These are phyloP conservation scores for Durusdinium trenchii DNA, from an alignment of 73 alveolate genomes.

Conservation along the genomic window DNA sequence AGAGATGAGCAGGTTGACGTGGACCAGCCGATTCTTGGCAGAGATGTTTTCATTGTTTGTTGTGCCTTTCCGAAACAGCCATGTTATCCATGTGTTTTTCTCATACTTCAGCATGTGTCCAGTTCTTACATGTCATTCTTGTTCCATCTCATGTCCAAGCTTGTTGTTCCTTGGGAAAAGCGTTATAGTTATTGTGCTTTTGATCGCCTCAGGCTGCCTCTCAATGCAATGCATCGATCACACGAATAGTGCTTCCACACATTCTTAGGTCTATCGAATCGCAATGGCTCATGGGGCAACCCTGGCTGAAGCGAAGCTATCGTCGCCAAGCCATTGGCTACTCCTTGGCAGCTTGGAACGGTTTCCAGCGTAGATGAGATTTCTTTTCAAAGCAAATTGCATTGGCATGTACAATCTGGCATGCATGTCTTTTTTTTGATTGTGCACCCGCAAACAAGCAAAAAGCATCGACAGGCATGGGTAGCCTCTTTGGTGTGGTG, in stretches of 20 bases:
- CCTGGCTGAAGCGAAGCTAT: constrained; percentile 11
- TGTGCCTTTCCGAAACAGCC: too few relatives aligned
- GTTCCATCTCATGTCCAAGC: too few relatives aligned
- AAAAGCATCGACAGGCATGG: constrained; percentile 8
- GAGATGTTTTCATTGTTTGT: too few relatives aligned
- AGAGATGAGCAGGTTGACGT: too few relatives aligned
- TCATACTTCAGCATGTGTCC: too few relatives aligned
- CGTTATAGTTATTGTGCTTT: background rate
- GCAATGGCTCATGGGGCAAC: background rate
- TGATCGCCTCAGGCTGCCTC: background rate
- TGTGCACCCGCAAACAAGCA: background rate
- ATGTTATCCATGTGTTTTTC: too few relatives aligned
- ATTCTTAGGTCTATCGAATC: constrained; percentile 38
- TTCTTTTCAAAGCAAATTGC: background rate
- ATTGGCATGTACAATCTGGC: background rate
- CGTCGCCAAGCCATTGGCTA: constrained; percentile 13
- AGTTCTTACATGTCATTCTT: too few relatives aligned
- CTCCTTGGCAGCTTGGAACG: background rate
- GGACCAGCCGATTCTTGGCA: too few relatives aligned
- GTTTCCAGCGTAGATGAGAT: background rate
- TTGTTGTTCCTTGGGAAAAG: too few relatives aligned
- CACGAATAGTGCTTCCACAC: too few relatives aligned
- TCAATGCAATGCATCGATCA: too few relatives aligned
- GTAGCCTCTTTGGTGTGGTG: constrained; percentile 38
- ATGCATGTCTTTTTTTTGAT: background rate